Base-by-base conservation (phyloP, 108 stramenopile genomes). In the Epipyxis sp. region DNA sequence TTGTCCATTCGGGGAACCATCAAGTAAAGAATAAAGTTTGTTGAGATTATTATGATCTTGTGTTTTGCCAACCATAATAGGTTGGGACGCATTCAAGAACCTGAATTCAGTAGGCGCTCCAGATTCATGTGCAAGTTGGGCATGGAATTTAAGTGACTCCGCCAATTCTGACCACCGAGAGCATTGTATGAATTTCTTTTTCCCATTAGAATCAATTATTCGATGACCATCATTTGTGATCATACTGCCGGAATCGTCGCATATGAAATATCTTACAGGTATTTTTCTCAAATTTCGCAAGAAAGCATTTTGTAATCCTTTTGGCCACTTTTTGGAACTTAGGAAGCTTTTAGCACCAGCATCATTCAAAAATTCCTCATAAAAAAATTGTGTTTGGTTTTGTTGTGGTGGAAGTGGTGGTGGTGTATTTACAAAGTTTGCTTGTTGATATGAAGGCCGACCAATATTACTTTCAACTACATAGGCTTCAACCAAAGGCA, bases 151-250 rank as follows among this genome's bases (percentile, higher is more conserved):
- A 10, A 74, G 34, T 6, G 71, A 6, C 6, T 13, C 6, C 6
- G 71, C 43, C 6, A 74, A 20, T 37, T 74, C 71, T 30, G 32
- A 6, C 71, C 71, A 74, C 10, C 71, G 6, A 43, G 71, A 74
- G 32, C 71, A 74, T 20, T 37, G 71, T 13, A 74, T 57, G 6
- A 74, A 57, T 42, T 57, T 74, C 30, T 25, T 6, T 6, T 65
- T 16, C 6, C 61, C 61, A 3, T 29, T 29, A 3, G 34, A 6
- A 10, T 65, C 61, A 25, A 37, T 25, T 3, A 65, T 29, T 6
- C 61, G 61, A 6, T 65, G 20, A 25, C 61, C 61, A 25, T 65
- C 61, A 10, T 29, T 35, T 25, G 25, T 25, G 13, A 6, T 6
- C 61, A 65, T 65, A 32, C 30, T 32, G 6, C 61, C 61, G 35